Evolutionary conservation across 805 yeast species (phyloP), one percentile per base, ranked within the genome.

Genomic region (Starmerella potacharoeniae): DNA sequence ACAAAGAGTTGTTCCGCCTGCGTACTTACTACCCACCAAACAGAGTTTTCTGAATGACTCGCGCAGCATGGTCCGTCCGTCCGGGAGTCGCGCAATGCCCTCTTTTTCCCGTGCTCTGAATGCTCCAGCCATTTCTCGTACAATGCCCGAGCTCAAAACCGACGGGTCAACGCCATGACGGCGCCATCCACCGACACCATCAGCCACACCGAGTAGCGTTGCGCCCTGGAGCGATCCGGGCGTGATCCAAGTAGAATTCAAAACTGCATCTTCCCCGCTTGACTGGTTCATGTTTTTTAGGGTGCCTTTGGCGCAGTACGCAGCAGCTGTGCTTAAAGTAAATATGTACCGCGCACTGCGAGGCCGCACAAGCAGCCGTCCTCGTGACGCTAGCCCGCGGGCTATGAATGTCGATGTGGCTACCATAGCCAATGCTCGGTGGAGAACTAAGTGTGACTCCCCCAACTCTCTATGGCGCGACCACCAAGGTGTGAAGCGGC

Each of bases 121-220:
- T 13, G 31, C 33, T 5, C 29, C 13, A 3, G 48, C 52, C 43
- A 57, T 37, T 4, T 79, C 73, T 6, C 70, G 70, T 60, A 95
- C 84, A 41, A 91, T 71, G 62, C 86, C 93, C 61, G 95, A 75
- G 42, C 93, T 82, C 57, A 91, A 86, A 7, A 91, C 91, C 55
- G 88, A 78, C 1, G 96, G 86, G 67, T 91, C 96, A 63, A 81
- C 84, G 0, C 97, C 97, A 48, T 86, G 83, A 58, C 86, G 93
- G 1, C 86, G 79, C 97, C 97, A 91, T 3, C 97, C 97, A 14
- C 97, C 97, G 4, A 93, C 97, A 13, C 98, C 98, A 70, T 91
- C 98, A 6, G 96, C 71, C 14, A 69, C 71, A 4, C 67, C 71
- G 1, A 68, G 42, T 4, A 68, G 62, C 5, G 59, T 29, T 6